Percentiles rank a stretch among this genome's conserved stretches.
phyloP scores from a whole-genome alignment of 192 early-diverging fungal species.

The Diversispora epigaea region DNA sequence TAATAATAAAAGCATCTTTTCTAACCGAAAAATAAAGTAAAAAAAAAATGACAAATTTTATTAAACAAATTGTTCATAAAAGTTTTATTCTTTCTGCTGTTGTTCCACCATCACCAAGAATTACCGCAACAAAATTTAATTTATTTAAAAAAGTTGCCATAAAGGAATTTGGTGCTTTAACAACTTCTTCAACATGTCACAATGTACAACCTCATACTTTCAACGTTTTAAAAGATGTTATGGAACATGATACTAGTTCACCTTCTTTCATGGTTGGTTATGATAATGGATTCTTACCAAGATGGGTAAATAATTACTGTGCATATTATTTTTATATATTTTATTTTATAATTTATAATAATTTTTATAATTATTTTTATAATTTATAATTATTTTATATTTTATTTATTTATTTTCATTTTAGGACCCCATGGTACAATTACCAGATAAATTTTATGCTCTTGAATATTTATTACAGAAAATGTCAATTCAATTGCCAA shows the following conservation, averaged over 20 bases:
- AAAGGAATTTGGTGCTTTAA: too few species aligned
- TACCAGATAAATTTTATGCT: conserved; percentile 68
- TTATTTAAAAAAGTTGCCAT: too few species aligned
- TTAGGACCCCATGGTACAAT: conserved; percentile 65
- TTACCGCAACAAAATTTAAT: too few species aligned
- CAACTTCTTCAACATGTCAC: neutral
- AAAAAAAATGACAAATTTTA: too few species aligned
- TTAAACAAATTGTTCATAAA: too few species aligned
- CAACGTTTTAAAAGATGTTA: conserved; percentile 45
- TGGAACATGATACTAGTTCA: conserved; percentile 44
- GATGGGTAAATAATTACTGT: conserved; percentile 33
- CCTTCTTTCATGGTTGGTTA: conserved; percentile 59
- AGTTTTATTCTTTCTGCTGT: too few species aligned
- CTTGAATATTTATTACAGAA: conserved; percentile 72
- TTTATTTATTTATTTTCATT: neutral
- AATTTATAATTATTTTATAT: neutral
- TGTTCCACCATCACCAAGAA: too few species aligned
- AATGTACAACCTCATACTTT: conserved; percentile 35
- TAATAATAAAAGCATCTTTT: too few species aligned
- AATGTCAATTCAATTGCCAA: conserved; percentile 70
- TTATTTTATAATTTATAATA: neutral
- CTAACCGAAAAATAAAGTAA: too few species aligned
- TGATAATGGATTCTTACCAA: conserved; percentile 58
- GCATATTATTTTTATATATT: neutral
- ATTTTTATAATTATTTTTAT: neutral